Conservation (phyloP, 177 flowering plant species). For the Vitis hybrid region DNA sequence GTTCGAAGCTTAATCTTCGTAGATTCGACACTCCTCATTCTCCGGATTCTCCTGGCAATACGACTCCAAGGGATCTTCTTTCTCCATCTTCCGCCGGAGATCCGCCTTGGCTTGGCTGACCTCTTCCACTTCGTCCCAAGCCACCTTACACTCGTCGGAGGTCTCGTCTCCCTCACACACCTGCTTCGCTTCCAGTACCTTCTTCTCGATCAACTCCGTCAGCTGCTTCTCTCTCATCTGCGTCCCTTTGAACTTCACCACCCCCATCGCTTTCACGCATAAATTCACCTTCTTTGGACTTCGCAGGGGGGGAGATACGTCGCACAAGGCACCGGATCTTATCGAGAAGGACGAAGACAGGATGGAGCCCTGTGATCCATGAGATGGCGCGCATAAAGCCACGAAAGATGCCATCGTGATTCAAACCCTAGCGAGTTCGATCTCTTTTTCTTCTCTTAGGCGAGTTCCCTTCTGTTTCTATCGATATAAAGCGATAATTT, state of each 20-base stretch:
- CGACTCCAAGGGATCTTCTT: constrained; percentile 60
- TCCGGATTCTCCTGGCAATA: constrained; percentile 71
- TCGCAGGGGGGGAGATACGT: background rate
- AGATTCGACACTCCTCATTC: constrained; percentile 73
- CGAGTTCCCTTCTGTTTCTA: no score
- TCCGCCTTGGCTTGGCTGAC: constrained; percentile 83
- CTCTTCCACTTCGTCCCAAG: constrained; percentile 91
- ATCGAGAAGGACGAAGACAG: background rate
- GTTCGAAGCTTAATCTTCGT: constrained; percentile 38
- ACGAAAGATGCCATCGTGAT: background rate
- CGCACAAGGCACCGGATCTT: background rate
- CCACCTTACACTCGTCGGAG: constrained; percentile 74
- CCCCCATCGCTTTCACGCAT: constrained; percentile 30
- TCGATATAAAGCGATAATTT: no score
- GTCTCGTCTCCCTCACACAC: constrained; percentile 56
- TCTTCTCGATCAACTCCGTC: constrained; percentile 79
- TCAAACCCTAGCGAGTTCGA: background rate
- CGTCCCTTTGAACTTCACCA: constrained; percentile 64
- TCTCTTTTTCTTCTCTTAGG: no score
- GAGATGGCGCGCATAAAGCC: background rate
- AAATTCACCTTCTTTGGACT: background rate
- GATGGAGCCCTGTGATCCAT: background rate
- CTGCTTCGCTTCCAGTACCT: constrained; percentile 62
- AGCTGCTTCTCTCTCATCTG: constrained; percentile 64
- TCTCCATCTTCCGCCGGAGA: constrained; percentile 49